Evolutionary conservation across 176 grass and related monocot genomes (phyloP), one percentile per base, ranked within the genome.

Genomic region (Aechmea fasciata): DNA sequence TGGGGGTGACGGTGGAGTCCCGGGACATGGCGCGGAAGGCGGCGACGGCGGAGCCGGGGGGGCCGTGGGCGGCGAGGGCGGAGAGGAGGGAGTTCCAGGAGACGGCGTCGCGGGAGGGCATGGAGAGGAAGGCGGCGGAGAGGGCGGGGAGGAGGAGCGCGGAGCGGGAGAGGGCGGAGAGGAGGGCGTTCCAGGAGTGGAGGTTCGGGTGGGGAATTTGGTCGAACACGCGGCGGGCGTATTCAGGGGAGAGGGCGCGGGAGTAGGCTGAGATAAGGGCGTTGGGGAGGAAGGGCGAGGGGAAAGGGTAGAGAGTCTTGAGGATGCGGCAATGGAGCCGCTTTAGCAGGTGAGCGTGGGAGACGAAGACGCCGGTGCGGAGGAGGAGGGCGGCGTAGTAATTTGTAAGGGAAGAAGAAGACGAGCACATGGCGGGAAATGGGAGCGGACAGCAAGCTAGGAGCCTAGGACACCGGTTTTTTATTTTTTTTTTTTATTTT

Each of bases 21-120:
- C 8, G 19, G 47, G 87, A 65, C 75, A 91, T 64, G 11, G 53
- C 8, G 0, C 57, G 47, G 73, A 83, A 91, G 15, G 64, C 74
- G 1, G 1, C 1, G 2, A 72, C 63, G 0, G 83, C 84, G 51
- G 15, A 19, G 8, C 13, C 14, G 8, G 47, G 77, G 1, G 47
- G 52, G 25, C 47, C 78, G 8, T 10, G n/a, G 7, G 63, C 7
- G 0, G 81, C 82, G 67, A 86, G 84, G 50, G 74, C 88, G 0
- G 84, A 33, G 3, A 91, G 75, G 51, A 86, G 70, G 6, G 83
- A 54, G n/a, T 90, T 90, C 80, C 83, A 90, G 11, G 87, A 90
- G 17, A 90, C 74, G 0, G 15, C 22, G 14, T 90, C 83, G 1
- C 77, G 78, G 0, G 77, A 48, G 9, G 70, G 63, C 83, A 86